Conservation (phyloP, 2,329 filamentous ascomycete species). For the Helminthosporium solani region DNA sequence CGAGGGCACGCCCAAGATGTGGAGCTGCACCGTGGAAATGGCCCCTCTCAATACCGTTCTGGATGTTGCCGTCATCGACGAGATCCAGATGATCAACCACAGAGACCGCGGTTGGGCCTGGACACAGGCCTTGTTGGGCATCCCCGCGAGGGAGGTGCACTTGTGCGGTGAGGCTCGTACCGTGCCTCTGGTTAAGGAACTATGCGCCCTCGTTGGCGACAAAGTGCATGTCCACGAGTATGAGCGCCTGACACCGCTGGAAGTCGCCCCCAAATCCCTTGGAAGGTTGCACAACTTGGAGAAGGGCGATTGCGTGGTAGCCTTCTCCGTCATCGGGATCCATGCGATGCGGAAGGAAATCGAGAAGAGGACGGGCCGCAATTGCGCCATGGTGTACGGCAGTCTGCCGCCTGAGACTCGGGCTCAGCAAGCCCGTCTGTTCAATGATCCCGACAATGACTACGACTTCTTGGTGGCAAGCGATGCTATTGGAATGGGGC, state of each 20-base stretch:
- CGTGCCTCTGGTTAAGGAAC: slow-evolving; percentile 72
- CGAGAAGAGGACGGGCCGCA: slow-evolving; percentile 71
- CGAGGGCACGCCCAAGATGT: slow-evolving; percentile 55
- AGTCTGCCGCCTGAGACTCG: slow-evolving; percentile 88
- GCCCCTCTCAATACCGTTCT: slow-evolving; percentile 60
- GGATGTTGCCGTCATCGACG: slow-evolving; percentile 94
- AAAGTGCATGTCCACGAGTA: slow-evolving; percentile 80
- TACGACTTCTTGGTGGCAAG: slow-evolving; percentile 94
- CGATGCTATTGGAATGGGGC: slow-evolving; percentile 94
- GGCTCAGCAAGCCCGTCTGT: slow-evolving; percentile 84
- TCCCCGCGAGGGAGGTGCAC: slow-evolving; percentile 86
- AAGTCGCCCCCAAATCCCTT: slow-evolving; percentile 65
- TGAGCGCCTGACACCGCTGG: slow-evolving; percentile 75
- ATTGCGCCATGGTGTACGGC: slow-evolving; percentile 92
- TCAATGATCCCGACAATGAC: slow-evolving; percentile 93
- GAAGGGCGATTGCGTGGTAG: slow-evolving; percentile 88
- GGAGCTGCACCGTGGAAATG: slow-evolving; percentile 96
- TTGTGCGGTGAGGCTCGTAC: slow-evolving; percentile 87
- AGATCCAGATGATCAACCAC: slow-evolving; percentile 96
- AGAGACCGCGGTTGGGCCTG: slow-evolving; percentile 84
- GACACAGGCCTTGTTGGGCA: slow-evolving; percentile 85
- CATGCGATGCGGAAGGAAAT: slow-evolving; percentile 78
- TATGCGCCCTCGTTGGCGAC: slow-evolving; percentile 80
- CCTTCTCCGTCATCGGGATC: slow-evolving; percentile 79
- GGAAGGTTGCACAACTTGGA: slow-evolving; percentile 68